These are phyloP conservation scores for Cladophialophora yegresii DNA, from an alignment of 2,329 filamentous ascomycete species.

Conservation along the genomic window DNA sequence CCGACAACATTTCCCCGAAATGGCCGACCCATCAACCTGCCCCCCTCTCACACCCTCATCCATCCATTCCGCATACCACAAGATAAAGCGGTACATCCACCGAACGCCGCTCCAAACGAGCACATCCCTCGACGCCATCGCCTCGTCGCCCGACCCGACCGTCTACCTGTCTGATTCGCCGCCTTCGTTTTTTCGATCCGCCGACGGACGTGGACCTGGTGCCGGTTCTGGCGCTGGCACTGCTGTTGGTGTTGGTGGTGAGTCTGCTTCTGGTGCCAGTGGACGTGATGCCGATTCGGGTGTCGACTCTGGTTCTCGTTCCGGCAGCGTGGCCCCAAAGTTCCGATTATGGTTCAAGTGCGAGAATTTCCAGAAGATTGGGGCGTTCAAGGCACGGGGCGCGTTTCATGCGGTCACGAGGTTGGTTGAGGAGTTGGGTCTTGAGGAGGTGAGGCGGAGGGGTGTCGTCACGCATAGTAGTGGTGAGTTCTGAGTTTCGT, in stretches of 20 bases:
- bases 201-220: too few relatives aligned
- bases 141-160: constrained; percentile 66
- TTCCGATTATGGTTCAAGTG: constrained; percentile 90
- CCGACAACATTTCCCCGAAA: constrained; percentile 36
- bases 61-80: constrained; percentile 68
- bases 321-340: constrained; percentile 52
- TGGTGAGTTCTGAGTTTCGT: constrained; percentile 55
- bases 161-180: constrained; percentile 30
- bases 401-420: constrained; percentile 82
- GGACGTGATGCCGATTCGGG: too few relatives aligned
- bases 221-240: too few relatives aligned
- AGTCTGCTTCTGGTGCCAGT: too few relatives aligned
- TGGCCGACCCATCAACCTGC: constrained; percentile 50
- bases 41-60: constrained; percentile 71
- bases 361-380: constrained; percentile 87
- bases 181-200: constrained; percentile 40
- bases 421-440: constrained; percentile 63
- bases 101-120: constrained; percentile 81
- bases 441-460: constrained; percentile 61
- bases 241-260: background rate
- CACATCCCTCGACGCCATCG: constrained; percentile 70
- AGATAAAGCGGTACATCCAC: constrained; percentile 77
- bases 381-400: constrained; percentile 89
- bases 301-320: background rate
- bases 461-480: constrained; percentile 90